These are phyloP conservation scores for Serpula lacrymans DNA, from an alignment of 768 basidiomycete genomes.

Conservation along the genomic window DNA sequence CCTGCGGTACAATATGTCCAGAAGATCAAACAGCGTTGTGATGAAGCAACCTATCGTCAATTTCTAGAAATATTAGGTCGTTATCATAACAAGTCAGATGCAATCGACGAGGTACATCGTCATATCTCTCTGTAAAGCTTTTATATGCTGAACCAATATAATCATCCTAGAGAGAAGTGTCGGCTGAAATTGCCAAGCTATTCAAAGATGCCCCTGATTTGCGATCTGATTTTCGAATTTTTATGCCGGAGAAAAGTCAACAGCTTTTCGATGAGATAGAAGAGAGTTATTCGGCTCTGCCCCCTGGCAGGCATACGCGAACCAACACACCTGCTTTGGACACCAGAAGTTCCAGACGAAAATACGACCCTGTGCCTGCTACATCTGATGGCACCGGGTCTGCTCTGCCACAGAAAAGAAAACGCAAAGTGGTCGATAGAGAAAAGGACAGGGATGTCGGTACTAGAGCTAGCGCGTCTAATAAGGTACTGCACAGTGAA, in stretches of 20 bases:
- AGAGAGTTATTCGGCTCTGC: slow-evolving; percentile 21
- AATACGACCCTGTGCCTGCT: slow-evolving; percentile 44
- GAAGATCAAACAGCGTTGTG: slow-evolving; percentile 93
- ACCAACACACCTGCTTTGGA: slow-evolving; percentile 29
- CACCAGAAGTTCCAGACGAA: slow-evolving; percentile 35
- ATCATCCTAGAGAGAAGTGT: slow-evolving; percentile 57
- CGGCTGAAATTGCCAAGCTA: slow-evolving; percentile 60
- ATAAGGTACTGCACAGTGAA: slow-evolving; percentile 24
- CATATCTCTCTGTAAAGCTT: slow-evolving; percentile 9
- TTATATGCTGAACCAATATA: background rate
- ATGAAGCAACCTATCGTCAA: slow-evolving; percentile 79
- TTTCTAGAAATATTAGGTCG: slow-evolving; percentile 74
- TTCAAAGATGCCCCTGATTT: slow-evolving; percentile 78
- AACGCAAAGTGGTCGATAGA: slow-evolving; percentile 54
- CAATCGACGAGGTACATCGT: slow-evolving; percentile 53
- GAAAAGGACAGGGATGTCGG: slow-evolving; percentile 33
- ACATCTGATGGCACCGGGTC: slow-evolving; percentile 31
- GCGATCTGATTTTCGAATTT: slow-evolving; percentile 68
- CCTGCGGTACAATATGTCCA: slow-evolving; percentile 94
- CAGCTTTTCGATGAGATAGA: slow-evolving; percentile 44
- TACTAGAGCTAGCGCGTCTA: slow-evolving; percentile 16
- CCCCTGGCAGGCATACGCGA: slow-evolving; percentile 29
- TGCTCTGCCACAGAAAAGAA: slow-evolving; percentile 63
- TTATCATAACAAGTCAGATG: slow-evolving; percentile 57
- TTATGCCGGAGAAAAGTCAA: slow-evolving; percentile 64